A percentile compares a stretch with the other conserved stretches of the same genome.
Evolutionary conservation across 495 filamentous ascomycete genomes (phyloP).

Genomic region (Pseudevernia furfuracea): DNA sequence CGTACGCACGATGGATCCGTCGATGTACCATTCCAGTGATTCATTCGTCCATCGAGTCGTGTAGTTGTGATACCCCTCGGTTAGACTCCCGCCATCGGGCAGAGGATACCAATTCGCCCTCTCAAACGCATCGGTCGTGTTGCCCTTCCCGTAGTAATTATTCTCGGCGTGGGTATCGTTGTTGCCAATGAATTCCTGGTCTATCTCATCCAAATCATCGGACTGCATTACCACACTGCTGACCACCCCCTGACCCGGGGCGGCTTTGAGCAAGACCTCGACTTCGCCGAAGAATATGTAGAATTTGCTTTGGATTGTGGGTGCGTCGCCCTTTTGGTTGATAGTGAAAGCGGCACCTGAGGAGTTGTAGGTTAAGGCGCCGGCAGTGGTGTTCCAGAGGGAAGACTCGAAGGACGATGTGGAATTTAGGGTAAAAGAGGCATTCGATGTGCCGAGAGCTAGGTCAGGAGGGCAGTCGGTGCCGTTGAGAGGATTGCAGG

Average conservation of each 20-base stretch:
- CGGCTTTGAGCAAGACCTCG: slow-evolving; percentile 62
- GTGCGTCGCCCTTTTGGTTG: slow-evolving; percentile 54
- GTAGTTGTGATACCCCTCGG: slow-evolving; percentile 73
- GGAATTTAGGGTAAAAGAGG: slow-evolving; percentile 49
- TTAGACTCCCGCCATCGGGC: slow-evolving; percentile 40
- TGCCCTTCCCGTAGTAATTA: slow-evolving; percentile 93
- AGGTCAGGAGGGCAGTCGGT: slow-evolving; percentile 56
- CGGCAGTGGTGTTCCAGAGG: slow-evolving; percentile 57
- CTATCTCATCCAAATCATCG: slow-evolving; percentile 88
- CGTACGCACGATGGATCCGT: slow-evolving; percentile 60
- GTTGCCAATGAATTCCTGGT: slow-evolving; percentile 62
- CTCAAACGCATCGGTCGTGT: slow-evolving; percentile 54
- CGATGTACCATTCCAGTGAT: slow-evolving; percentile 74
- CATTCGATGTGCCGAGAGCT: slow-evolving; percentile 52
- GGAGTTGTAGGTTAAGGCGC: slow-evolving; percentile 27
- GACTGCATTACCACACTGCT: slow-evolving; percentile 82
- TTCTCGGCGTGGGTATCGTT: slow-evolving; percentile 61
- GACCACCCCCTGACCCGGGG: slow-evolving; percentile 65
- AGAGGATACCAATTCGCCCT: slow-evolving; percentile 54
- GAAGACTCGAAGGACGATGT: slow-evolving; percentile 48
- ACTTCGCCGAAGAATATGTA: slow-evolving; percentile 82
- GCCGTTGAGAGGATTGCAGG: slow-evolving; percentile 59
- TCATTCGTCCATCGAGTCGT: slow-evolving; percentile 79
- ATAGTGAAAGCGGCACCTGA: slow-evolving; percentile 64
- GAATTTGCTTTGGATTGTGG: slow-evolving; percentile 65